Base-by-base conservation (phyloP, 2,329 filamentous ascomycete genomes). In the Sporothrix pseudoabietina region DNA sequence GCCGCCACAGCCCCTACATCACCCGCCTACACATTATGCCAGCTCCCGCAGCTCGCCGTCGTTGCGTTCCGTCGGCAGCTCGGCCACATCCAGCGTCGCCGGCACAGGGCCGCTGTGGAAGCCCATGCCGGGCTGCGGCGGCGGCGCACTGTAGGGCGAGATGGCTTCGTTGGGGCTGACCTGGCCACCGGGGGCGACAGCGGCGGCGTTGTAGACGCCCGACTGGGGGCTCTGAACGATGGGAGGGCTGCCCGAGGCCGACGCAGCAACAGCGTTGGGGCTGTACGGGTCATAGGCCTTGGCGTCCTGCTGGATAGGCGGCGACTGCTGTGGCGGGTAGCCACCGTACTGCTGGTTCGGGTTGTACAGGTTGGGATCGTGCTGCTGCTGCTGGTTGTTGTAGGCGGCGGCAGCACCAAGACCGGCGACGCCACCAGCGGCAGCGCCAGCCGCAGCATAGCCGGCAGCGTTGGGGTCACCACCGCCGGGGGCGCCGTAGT, bases 11-110 rank as follows among this genome's bases (percentile, higher is more conserved):
- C 22, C 32, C 19, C 26, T 8, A 49, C 49, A 10, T 22, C 22
- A 14, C 14, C 1, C 35, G 7, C 57, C 68, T 5, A 5, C 10
- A 14, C n/a, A 8, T 16, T 71, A 81, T 5, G 78, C 78, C 73
- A 82, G 72, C 74, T 82, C 80, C 70, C 78, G 78, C 66, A 81
- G 73, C 75, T 82, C 78, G 19, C 78, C 75, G 72, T 82, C 78
- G 3, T 77, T 75, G 55, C 78, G 78, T 57, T 77, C 73, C 22
- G 78, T 75, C 30, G 80, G 76, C 78, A 82, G 75, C 76, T 82
- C 81, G 1, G 77, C 76, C 73, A 71, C 54, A 47, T 76, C 76
- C 68, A 74, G 76, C 26, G 73, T 76, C 71, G 59, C 35, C 39
- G 74, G 69, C 52, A 76, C 71, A 3, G 76, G 76, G 1, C 76